Evolutionary conservation across 2,329 filamentous ascomycete genomes (phyloP), one percentile per base, ranked within the genome.

Genomic region (Colletotrichum tropicicola): DNA sequence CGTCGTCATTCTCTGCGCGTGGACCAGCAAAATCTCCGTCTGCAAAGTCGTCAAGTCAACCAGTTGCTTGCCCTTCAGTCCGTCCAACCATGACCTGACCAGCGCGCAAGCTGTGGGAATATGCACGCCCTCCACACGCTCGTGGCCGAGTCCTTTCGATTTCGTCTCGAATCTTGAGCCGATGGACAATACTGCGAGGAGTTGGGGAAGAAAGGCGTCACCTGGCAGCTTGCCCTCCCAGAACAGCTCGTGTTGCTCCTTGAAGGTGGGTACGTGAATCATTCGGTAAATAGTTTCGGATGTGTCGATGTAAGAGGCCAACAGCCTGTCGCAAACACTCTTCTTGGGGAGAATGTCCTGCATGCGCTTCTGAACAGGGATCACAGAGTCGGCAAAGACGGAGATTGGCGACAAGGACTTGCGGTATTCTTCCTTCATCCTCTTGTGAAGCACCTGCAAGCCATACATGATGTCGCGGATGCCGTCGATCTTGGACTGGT

Each of bases 361-460:
- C 85, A 88, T 88, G 48, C 85, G 83, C 71, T 86, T 86, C 60
- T 82, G 81, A 3, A 87, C 79, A 0, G 85, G 85, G 71, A 85
- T 84, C 77, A 87, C 84, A n/a, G 85, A 87, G 69, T 87, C 84
- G 27, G 87, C 85, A 68, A 83, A 87, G 30, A 87, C 85, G 3
- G 83, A 78, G 45, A 87, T 86, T 0, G 85, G 85, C 5, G 81
- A 74, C 41, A 85, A 73, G 0, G 78, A 79, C 68, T 81, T 80
- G 56, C 76, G 76, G 69, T 83, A 80, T 28, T 84, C 80, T 51
- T 82, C 79, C 67, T 83, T 82, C 8, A 87, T 73, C 13, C 78
- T 73, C 65, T 76, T 80, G 69, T 87, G 81, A 37, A 87, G 78
- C 45, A 79, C 79, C 57, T 81, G 78, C 45, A 86, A 79, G 48